Conservation (phyloP, 805 yeast species). For the Kluyveromyces nonfermentans region DNA sequence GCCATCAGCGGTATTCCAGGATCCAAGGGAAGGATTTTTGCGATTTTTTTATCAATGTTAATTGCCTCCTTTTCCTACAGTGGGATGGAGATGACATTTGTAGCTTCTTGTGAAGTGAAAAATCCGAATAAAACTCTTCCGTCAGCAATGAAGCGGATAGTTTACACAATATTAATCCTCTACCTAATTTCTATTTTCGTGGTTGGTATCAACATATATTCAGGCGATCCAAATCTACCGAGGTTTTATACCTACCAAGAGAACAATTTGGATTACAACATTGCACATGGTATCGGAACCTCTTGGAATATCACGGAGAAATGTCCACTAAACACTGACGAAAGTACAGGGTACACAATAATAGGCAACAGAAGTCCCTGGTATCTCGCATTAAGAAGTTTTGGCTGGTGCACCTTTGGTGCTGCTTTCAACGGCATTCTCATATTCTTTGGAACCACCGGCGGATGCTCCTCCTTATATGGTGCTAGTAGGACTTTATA, state of each 20-base stretch:
- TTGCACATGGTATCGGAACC: slow-evolving; percentile 10
- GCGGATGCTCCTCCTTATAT: slow-evolving; percentile 48
- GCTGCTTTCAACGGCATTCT: slow-evolving; percentile 43
- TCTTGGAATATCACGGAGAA: slow-evolving; percentile 60
- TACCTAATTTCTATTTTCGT: slow-evolving; percentile 60
- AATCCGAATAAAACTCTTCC: slow-evolving; percentile 73
- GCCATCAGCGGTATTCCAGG: slow-evolving; percentile 52
- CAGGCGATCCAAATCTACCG: slow-evolving; percentile 67
- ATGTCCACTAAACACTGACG: slow-evolving; percentile 39
- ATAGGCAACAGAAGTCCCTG: slow-evolving; percentile 49
- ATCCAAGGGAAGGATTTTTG: slow-evolving; percentile 47
- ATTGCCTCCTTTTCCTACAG: slow-evolving; percentile 68
- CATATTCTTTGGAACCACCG: slow-evolving; percentile 46
- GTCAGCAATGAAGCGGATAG: slow-evolving; percentile 63
- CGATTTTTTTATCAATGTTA: slow-evolving; percentile 50
- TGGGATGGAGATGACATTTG: slow-evolving; percentile 75
- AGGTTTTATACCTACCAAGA: slow-evolving; percentile 33
- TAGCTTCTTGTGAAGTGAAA: slow-evolving; percentile 80
- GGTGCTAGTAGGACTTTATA: slow-evolving; percentile 55
- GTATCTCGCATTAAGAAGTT: slow-evolving; percentile 45
- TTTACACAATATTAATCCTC: slow-evolving; percentile 57
- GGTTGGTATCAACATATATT: slow-evolving; percentile 61
- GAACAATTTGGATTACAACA: background rate
- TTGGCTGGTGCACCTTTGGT: slow-evolving; percentile 43
- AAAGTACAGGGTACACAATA: slow-evolving; percentile 35